phyloP scores from a whole-genome alignment of 1,139 yeast genomes.

The Pichia sp. region DNA sequence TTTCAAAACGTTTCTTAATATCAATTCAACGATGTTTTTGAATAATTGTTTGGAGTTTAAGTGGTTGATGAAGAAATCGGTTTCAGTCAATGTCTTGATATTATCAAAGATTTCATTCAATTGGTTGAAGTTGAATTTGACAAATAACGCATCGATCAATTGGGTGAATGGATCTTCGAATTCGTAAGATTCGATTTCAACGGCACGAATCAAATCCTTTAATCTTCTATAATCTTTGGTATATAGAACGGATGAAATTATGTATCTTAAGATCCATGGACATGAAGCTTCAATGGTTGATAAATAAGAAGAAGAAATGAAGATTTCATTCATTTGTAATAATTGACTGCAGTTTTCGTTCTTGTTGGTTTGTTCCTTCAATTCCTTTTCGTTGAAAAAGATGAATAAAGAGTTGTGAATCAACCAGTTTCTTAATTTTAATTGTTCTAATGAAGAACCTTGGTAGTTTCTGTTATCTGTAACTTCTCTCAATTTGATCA shows the following conservation, averaged over 20 bases:
- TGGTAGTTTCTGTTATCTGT: conserved; percentile 50
- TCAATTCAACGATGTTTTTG: conserved; percentile 23
- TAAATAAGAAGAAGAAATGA: conserved; percentile 55
- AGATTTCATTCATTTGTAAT: conserved; percentile 43
- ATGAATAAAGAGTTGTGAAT: conserved; percentile 67
- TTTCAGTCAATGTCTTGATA: conserved; percentile 43
- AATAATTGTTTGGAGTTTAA: conserved; percentile 23
- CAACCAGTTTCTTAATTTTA: conserved; percentile 62
- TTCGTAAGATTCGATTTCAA: conserved; percentile 59
- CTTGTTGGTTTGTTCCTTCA: conserved; percentile 27
- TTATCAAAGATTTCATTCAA: conserved; percentile 47
- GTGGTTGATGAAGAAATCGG: conserved; percentile 54
- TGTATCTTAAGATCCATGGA: conserved; percentile 64
- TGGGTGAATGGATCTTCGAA: conserved; percentile 59
- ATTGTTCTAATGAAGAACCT: conserved; percentile 52
- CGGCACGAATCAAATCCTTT: conserved; percentile 53
- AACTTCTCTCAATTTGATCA: conserved; percentile 51
- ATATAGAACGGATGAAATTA: conserved; percentile 55
- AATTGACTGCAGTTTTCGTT: conserved; percentile 31
- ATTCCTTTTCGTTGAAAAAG: conserved; percentile 40
- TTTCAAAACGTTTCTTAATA: conserved; percentile 27
- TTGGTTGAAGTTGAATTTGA: conserved; percentile 53
- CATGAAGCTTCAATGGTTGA: conserved; percentile 65
- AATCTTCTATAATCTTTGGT: conserved; percentile 43
- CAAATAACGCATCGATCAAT: conserved; percentile 51